A percentile compares a stretch with the other conserved stretches of the same genome.
Evolutionary conservation across 495 filamentous ascomycete species (phyloP).

Genomic region (Hypomontagnella monticulosa): DNA sequence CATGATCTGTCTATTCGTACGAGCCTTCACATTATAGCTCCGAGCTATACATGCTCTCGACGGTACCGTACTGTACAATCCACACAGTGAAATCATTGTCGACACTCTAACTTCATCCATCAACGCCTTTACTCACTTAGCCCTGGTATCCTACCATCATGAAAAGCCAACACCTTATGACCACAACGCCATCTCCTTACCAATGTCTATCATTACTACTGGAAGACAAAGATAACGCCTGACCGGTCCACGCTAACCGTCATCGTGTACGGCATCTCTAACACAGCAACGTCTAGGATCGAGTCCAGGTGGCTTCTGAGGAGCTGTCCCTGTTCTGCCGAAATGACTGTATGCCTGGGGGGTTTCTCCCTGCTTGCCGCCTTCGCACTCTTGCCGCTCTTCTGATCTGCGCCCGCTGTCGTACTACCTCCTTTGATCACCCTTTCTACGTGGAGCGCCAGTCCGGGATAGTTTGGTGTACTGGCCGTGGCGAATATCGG

Average conservation of each 20-base stretch:
- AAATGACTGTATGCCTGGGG: conserved; percentile 86
- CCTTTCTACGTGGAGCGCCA: conserved; percentile 78
- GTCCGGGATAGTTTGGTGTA: conserved; percentile 72
- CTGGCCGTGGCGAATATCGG: conserved; percentile 65
- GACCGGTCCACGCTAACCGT: conserved; percentile 87
- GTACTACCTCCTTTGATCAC: conserved; percentile 58
- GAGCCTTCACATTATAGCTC: not conserved
- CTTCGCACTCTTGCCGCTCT: conserved; percentile 46
- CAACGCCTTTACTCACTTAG: conserved; percentile 5
- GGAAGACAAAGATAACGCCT: conserved; percentile 91
- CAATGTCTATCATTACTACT: conserved; percentile 41
- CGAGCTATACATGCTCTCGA: no score
- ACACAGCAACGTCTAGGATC: conserved; percentile 84
- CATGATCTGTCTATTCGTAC: not conserved
- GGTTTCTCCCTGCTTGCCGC: conserved; percentile 52
- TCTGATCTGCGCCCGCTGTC: conserved; percentile 50
- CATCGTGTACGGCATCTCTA: conserved; percentile 94
- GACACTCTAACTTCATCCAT: not conserved
- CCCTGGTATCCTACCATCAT: conserved; percentile 5
- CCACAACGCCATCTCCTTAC: conserved; percentile 8
- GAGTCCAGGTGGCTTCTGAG: conserved; percentile 88
- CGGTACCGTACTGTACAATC: not conserved
- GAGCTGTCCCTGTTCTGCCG: conserved; percentile 84
- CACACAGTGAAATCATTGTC: not conserved
- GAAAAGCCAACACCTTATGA: not conserved